Percentiles rank a stretch among this genome's conserved stretches.
Evolutionary conservation across 75 land plant species (phyloP).

Genomic region (Cryptomeria japonica): DNA sequence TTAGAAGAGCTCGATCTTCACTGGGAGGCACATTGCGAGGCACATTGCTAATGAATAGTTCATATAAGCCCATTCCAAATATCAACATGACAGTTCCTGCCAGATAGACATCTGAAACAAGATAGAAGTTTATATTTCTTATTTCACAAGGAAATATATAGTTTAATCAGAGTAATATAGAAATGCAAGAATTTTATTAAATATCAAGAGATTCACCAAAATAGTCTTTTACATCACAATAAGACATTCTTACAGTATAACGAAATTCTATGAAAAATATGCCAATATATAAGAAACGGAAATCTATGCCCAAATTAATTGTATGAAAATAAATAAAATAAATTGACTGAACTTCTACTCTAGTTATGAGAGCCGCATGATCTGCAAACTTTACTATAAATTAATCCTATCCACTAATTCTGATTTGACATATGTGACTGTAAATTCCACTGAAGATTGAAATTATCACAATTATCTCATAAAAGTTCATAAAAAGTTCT

Average conservation of each 20-base stretch:
- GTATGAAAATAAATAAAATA: too few relatives aligned
- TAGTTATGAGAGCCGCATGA: too few relatives aligned
- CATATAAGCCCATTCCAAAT: slow-evolving; percentile 97
- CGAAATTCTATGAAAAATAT: neutral
- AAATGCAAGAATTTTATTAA: neutral
- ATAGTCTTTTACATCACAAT: neutral
- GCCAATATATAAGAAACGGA: neutral
- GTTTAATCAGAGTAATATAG: neutral
- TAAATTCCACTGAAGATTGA: too few relatives aligned
- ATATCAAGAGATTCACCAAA: neutral
- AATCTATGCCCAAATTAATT: neutral
- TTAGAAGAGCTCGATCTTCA: slow-evolving; percentile 61
- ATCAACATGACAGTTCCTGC: slow-evolving; percentile 98
- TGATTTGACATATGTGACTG: too few relatives aligned
- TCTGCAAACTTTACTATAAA: too few relatives aligned
- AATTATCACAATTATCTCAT: too few relatives aligned
- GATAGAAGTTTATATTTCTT: neutral
- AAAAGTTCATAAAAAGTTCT: too few relatives aligned
- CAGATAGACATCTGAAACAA: slow-evolving; percentile 91
- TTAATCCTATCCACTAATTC: too few relatives aligned
- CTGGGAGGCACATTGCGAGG: slow-evolving; percentile 51
- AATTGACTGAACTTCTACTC: too few relatives aligned
- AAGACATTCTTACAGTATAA: neutral
- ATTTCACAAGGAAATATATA: neutral
- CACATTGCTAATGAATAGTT: slow-evolving; percentile 78